phyloP scores from a whole-genome alignment of 352 stramenopile species.

The Pythium dissotocum region DNA sequence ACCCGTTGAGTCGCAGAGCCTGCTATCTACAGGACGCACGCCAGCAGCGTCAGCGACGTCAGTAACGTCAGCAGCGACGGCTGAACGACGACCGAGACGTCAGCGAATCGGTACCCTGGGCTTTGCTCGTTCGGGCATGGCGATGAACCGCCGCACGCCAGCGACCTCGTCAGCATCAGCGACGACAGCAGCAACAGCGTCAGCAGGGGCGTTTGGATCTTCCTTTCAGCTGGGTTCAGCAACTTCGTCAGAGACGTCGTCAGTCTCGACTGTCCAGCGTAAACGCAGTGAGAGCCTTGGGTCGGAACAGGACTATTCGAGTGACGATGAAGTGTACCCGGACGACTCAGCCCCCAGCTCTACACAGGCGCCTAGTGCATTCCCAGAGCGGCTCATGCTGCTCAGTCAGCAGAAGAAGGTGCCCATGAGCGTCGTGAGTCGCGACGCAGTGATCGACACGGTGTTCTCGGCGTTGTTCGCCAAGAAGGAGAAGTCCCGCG shows the following conservation, averaged over 20 bases:
- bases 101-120: constrained; percentile 56
- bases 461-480: constrained; percentile 78
- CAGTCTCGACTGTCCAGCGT: constrained; percentile 15
- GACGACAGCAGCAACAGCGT: neutral
- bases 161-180: neutral
- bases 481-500: constrained; percentile 31
- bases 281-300: constrained; percentile 46
- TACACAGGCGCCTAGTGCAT: constrained; percentile 44
- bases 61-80: neutral
- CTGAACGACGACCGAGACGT: constrained; percentile 41
- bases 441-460: constrained; percentile 81
- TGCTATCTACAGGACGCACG: constrained; percentile 2
- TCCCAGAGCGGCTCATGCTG: constrained; percentile 69
- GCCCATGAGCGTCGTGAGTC: constrained; percentile 68
- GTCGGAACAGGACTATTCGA: constrained; percentile 46
- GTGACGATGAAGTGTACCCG: constrained; percentile 63
- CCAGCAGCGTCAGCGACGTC: constrained; percentile 9
- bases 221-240: constrained; percentile 8
- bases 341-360: constrained; percentile 31
- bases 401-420: constrained; percentile 83
- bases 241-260: neutral
- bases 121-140: constrained; percentile 29
- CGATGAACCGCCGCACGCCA: constrained; percentile 18
- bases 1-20: neutral
- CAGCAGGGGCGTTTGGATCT: constrained; percentile 5